Evolutionary conservation across 192 early-diverging fungal genomes (phyloP), one percentile per base, ranked within the genome.

Genomic region (Rhizophagus prolifer): DNA sequence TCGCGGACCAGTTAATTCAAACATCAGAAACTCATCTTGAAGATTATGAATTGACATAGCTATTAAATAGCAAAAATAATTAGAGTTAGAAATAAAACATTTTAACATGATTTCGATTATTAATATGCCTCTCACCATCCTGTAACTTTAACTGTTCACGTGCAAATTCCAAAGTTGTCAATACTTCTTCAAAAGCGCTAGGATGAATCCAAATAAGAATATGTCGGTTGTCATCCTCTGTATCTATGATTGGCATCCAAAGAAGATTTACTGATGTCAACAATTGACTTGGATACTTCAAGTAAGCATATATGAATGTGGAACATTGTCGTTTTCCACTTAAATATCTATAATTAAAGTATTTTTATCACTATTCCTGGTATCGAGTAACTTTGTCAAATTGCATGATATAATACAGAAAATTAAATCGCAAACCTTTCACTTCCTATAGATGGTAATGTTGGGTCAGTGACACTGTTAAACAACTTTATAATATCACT

Each of bases 1-100:
- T 10, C 93, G 86, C 21, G 94, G 94, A 36, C 97, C 97, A 3
- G 93, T 91, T 16, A 99, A 87, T 78, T 97, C 93, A 83, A 98
- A 97, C 60, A 88, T 85, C 0, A 89, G 82, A 19, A 94, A 74
- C 4, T 93, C 85, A 63, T 80, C 69, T 44, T 80, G 90, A 65
- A 86, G 79, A 78, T 88, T 95, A 61, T 76, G 81, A 31, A 77
- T 58, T 25, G 30, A 87, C 62, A 75, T 72, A 46, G 26, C 38
- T 70, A 16, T 68, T 6, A n/a, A 77, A 8, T 34, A 73, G 19
- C 6, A 28, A 50, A 28, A 2, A 38, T 38, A 38, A 5, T 38
- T 38, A 38, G 34, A 36, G 5, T 36, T 36, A 6, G 25, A 19
- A 21, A 25, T 9, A 13, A n/a, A 21, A 62, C 2, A 63, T n/a